These are phyloP conservation scores for Daldinia grandis DNA, from an alignment of 495 filamentous ascomycete genomes.

Conservation along the genomic window DNA sequence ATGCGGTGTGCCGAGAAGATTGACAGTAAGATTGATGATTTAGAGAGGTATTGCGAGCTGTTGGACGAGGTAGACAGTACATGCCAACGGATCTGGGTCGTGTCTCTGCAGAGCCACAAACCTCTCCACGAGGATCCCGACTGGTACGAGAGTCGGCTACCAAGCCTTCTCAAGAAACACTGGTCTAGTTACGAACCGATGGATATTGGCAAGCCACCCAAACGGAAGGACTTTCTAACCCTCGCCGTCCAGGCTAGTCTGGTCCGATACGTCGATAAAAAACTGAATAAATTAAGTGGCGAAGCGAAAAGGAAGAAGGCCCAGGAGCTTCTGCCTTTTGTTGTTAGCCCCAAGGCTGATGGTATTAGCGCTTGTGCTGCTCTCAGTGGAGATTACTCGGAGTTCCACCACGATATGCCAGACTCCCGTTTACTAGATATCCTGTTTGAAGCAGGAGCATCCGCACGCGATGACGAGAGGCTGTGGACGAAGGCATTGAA, in stretches of 20 bases:
- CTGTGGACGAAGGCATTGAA: conserved; percentile 40
- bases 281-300: conserved; percentile 20
- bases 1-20: conserved; percentile 44
- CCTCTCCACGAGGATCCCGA: conserved; percentile 47
- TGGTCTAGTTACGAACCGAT: conserved; percentile 49
- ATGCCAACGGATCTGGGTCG: conserved; percentile 40
- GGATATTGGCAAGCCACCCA: conserved; percentile 47
- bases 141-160: conserved; percentile 42
- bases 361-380: conserved; percentile 45
- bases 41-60: conserved; percentile 36
- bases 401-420: conserved; percentile 49
- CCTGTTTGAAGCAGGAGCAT: conserved; percentile 38
- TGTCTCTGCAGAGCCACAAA: conserved; percentile 42
- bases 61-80: conserved; percentile 44
- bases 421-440: conserved; percentile 42
- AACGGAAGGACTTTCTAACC: conserved; percentile 44
- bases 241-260: conserved; percentile 46
- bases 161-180: conserved; percentile 35
- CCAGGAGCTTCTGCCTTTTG: conserved; percentile 40
- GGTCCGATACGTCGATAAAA: conserved; percentile 39
- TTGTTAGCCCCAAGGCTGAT: conserved; percentile 44
- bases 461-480: conserved; percentile 29
- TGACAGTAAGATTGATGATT: conserved; percentile 33
- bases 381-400: conserved; percentile 43
- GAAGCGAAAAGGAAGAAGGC: conserved; percentile 39